A percentile compares a stretch with the other conserved stretches of the same genome.
Conservation (phyloP, 2,329 filamentous ascomycete genomes). For the Trichoderma koningiopsis region DNA sequence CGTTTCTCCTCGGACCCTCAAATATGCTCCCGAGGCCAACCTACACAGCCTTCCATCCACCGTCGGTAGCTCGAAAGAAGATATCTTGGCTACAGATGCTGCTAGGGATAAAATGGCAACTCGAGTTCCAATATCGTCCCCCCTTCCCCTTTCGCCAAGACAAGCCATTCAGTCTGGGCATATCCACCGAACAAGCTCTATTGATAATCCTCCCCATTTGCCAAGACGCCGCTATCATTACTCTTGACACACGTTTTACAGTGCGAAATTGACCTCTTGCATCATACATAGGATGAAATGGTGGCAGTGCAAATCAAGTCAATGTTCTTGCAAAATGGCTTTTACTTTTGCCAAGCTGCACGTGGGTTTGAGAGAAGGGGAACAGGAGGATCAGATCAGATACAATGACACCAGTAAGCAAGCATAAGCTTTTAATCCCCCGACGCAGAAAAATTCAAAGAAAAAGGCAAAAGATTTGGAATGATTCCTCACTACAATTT, state of each 20-base stretch:
- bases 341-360: not conserved
- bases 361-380: not conserved
- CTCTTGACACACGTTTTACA: not conserved
- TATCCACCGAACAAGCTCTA: not conserved
- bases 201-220: not conserved
- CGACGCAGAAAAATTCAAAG: not conserved
- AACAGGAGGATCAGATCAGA: not conserved
- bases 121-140: not conserved
- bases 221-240: conserved; percentile 11
- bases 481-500: not conserved
- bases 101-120: not conserved
- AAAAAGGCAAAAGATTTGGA: not conserved
- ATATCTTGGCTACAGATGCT: not conserved
- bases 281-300: not conserved
- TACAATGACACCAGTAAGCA: not conserved
- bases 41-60: not conserved
- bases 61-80: not conserved
- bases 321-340: not conserved
- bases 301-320: conserved; percentile 7
- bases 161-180: not conserved
- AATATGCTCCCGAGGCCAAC: not conserved
- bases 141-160: conserved; percentile 15
- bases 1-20: not conserved
- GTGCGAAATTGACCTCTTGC: not conserved
- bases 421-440: not conserved